Conservation (phyloP, 306 rosid species). For the Cucurbita moschata region DNA sequence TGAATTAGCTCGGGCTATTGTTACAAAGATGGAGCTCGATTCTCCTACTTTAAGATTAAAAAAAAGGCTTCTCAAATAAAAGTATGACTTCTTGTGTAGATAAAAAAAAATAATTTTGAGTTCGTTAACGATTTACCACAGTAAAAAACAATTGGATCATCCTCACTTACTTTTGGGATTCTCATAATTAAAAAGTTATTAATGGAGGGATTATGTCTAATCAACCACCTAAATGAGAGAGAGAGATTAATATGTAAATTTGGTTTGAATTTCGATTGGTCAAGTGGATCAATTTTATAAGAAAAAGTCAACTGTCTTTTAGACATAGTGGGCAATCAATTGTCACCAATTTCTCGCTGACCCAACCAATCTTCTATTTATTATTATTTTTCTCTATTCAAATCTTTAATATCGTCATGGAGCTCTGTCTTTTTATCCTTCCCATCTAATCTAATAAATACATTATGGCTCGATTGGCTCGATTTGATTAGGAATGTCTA, state of each 20-base stretch:
- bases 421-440: background rate
- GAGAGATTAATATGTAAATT: background rate
- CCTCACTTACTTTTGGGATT: background rate
- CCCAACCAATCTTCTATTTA: background rate
- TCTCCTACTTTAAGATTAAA: too few species aligned
- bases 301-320: background rate
- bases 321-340: conserved; percentile 3
- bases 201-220: background rate
- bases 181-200: background rate
- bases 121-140: too few species aligned
- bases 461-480: background rate
- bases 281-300: background rate
- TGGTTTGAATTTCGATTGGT: background rate
- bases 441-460: background rate
- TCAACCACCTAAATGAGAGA: background rate
- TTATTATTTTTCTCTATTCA: background rate
- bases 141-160: too few species aligned
- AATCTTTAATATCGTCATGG: background rate
- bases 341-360: background rate
- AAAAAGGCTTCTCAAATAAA: too few species aligned
- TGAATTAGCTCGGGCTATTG: too few species aligned
- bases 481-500: too few species aligned
- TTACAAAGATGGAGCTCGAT: too few species aligned
- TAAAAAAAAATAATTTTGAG: too few species aligned
- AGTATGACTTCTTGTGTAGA: too few species aligned